These are phyloP conservation scores for Didymella segeticola DNA, from an alignment of 2,329 filamentous ascomycete genomes.

Conservation along the genomic window DNA sequence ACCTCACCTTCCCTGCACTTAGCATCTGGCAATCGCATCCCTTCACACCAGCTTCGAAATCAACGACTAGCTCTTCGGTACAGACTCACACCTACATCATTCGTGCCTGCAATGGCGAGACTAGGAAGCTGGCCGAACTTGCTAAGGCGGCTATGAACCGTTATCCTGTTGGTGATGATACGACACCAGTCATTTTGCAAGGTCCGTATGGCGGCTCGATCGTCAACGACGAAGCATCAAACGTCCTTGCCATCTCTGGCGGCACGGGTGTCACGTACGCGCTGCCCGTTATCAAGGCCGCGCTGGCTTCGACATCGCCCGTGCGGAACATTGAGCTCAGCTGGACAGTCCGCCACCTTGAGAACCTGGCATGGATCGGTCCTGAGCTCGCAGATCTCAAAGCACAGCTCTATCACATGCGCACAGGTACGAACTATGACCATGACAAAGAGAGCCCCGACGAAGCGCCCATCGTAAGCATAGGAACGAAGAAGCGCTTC, in stretches of 20 bases:
- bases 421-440: not conserved
- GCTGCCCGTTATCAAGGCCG: constrained; percentile 32
- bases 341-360: constrained; percentile 32
- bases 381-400: constrained; percentile 28
- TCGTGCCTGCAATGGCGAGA: constrained; percentile 39
- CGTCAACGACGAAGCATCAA: constrained; percentile 20
- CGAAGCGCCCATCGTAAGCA: not conserved
- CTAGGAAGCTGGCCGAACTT: constrained; percentile 32
- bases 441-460: not conserved
- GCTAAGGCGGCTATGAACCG: constrained; percentile 17
- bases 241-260: constrained; percentile 38
- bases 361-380: constrained; percentile 32
- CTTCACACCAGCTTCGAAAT: constrained; percentile 54
- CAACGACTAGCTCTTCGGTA: not conserved
- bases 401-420: constrained; percentile 13
- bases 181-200: constrained; percentile 29
- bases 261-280: constrained; percentile 40
- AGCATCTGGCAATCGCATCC: constrained; percentile 76
- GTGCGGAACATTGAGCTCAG: constrained; percentile 28
- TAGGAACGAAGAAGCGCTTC: constrained; percentile 16
- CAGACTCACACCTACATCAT: constrained; percentile 39
- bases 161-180: constrained; percentile 4
- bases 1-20: constrained; percentile 68
- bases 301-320: constrained; percentile 9
- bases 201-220: constrained; percentile 35